Evolutionary conservation across 139 green algal species (phyloP).

Genomic region (Trebouxia sp.): DNA sequence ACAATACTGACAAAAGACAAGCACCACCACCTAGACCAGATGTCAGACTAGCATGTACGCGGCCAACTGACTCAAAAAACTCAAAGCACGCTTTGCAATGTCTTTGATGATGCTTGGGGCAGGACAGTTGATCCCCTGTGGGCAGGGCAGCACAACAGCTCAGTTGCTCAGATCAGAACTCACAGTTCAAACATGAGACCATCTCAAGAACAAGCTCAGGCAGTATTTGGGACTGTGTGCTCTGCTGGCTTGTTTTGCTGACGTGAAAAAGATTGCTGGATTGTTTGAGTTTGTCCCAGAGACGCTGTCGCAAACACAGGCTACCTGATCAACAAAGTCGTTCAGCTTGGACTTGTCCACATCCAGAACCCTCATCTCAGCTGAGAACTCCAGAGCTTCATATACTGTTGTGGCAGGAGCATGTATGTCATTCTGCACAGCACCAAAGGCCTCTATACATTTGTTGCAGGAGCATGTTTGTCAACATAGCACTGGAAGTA

Average conservation of each 20-base stretch:
- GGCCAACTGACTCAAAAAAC: background rate
- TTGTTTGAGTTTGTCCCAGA: too few species aligned
- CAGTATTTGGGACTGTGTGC: background rate
- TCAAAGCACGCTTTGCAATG: too few species aligned
- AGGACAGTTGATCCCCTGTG: too few species aligned
- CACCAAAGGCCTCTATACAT: background rate
- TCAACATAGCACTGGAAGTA: constrained; percentile 18
- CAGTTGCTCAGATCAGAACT: too few species aligned
- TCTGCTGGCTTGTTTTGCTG: background rate
- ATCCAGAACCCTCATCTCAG: constrained; percentile 37
- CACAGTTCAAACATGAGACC: too few species aligned
- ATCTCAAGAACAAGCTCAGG: too few species aligned
- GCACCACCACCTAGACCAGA: too few species aligned
- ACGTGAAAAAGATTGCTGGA: too few species aligned
- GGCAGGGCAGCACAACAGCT: too few species aligned
- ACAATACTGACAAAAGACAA: too few species aligned
- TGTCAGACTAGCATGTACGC: background rate
- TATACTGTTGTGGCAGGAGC: constrained; percentile 41
- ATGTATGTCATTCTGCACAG: constrained; percentile 47
- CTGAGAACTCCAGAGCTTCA: constrained; percentile 51
- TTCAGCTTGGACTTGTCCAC: constrained; percentile 7
- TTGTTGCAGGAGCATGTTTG: constrained; percentile 30
- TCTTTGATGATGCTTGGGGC: too few species aligned
- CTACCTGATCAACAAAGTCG: constrained; percentile 25
- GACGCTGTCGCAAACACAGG: too few species aligned